Base-by-base conservation (phyloP, 306 rosid species). In the Coriaria nepalensis region DNA sequence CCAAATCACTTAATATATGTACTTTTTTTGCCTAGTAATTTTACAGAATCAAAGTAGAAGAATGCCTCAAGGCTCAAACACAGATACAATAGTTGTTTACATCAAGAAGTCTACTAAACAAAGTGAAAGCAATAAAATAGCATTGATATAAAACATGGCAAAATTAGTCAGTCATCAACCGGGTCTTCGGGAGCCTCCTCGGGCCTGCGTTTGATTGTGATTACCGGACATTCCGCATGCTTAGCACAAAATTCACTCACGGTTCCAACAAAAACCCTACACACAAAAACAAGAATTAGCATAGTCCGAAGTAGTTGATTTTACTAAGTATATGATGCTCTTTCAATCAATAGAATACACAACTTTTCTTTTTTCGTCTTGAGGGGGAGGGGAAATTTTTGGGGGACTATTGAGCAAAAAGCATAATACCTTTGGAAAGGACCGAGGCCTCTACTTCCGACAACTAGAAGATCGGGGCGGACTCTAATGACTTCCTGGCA, bases 201-300 rank as follows among this genome's bases (percentile, higher is more conserved):
- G 10, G 76, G 76, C 35, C 61, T 69, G 81, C 98, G 98, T 63
- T 90, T 90, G 80, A 90, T 79, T 33, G 87, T 71, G 67, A 90
- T 71, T 29, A 84, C 95, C 6, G 95, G 98, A 82, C 98, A 90
- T 58, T 90, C 98, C 37, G 87, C 95, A 59, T 90, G 98, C 83
- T 90, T 90, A 65, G 59, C 78, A 35, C 95, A 81, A 49, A 84
- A 90, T 48, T 90, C 98, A 64, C 98, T 90, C 49, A 90, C 98
- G 40, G 62, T 57, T 62, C 95, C 98, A 47, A 85, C 94, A 63
- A 90, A 90, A 50, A 90, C 95, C 95, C 95, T 90, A 33, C 13
- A n/a, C 33, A 45, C 29, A 20, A 20, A 20, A 20, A 20, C 29
- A 20, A 20, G 29, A 20, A 20, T 20, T 20, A 20, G 3, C 29